Base-by-base conservation (phyloP, 768 basidiomycete genomes). In the Phlebiopsis gigantea region DNA sequence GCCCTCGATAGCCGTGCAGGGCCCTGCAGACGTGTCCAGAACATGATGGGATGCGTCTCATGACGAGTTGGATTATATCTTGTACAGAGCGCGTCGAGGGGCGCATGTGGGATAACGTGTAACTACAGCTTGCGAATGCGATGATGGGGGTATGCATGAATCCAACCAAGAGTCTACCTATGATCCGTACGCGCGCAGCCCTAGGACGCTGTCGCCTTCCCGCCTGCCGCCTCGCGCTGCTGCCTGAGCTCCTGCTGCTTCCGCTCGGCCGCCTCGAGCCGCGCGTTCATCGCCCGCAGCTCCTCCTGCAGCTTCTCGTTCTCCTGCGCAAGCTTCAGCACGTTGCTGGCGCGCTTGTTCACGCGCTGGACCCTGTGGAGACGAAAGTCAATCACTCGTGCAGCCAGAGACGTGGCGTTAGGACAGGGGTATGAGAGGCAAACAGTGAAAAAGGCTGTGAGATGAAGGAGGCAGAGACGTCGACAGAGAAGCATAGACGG, bases 271-370 rank as follows among this genome's bases (percentile, higher is more conserved):
- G 84, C 84, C 71, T 88, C 87, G 62, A 91, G 73, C 62, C 87
- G 73, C 60, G 86, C 87, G 19, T 80, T 77, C 84, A 91, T 86
- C 49, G 82, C 86, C 65, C 77, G 82, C 65, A 92, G 78, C 71
- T 90, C 83, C 49, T 79, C 84, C 70, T 86, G 84, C 58, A 92
- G 73, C 69, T 84, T 87, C 69, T 88, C 85, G 68, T 90, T 87
- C 76, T 92, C 89, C 72, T 87, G 77, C 21, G 85, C 77, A 31
- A 92, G 75, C 65, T 86, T 88, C 66, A 88, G 68, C 57, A 91
- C 86, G 69, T 87, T 90, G 63, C 85, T 87, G 42, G 82, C 84
- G 59, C 89, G 83, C 71, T 90, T 90, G 67, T 87, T 75, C 61
- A 79, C 68, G 56, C 69, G 70, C 60, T 74, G 58, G 31, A 62